Evolutionary conservation across 345 rosid genomes (phyloP), one percentile per base, ranked within the genome.

Genomic region (Hibiscus tridactylites): DNA sequence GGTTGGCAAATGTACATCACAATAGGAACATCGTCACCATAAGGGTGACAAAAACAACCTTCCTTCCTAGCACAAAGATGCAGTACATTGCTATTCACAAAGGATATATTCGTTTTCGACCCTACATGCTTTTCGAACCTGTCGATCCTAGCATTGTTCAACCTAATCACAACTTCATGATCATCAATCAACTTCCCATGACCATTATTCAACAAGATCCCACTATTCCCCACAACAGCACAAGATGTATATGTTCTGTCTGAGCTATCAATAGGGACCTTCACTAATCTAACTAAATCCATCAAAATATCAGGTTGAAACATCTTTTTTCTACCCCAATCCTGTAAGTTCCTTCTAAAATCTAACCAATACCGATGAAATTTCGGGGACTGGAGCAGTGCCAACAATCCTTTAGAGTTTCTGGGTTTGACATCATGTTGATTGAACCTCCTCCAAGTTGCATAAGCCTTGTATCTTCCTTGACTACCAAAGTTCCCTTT

Each of bases 191-290:
- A 31, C 62, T 61, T 63, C 16, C 98, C 98, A 31, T 84, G 65
- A 11, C 82, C 78, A 31, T 70, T 83, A 17, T 79, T 81, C 67
- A 94, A 73, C 80, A 94, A 75, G 39, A 91, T 90, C 28, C 98
- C 98, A 69, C 96, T 90, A 58, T 94, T 94, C 4, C 98, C 98
- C 33, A 91, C 96, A 5, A 94, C 88, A 9, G 98, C 98, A 78
- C 98, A 94, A 65, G 98, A 88, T 9, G 65, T 73, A 65, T 88
- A 90, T 7, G 9, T 39, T 39, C 9, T 8, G 9, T 39, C 44
- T 6, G 44, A 85, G 70, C 63, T 71, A 69, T 86, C 91, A 53
- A 93, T 80, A n/a, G 83, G 92, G 47, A 47, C 76, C 85, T 88
- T 93, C 47, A 91, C 77, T 52, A 83, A 71, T 49, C 72, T 77